Evolutionary conservation across 1,284 basidiomycete species (phyloP).

Genomic region (Boletus nobilissimus): DNA sequence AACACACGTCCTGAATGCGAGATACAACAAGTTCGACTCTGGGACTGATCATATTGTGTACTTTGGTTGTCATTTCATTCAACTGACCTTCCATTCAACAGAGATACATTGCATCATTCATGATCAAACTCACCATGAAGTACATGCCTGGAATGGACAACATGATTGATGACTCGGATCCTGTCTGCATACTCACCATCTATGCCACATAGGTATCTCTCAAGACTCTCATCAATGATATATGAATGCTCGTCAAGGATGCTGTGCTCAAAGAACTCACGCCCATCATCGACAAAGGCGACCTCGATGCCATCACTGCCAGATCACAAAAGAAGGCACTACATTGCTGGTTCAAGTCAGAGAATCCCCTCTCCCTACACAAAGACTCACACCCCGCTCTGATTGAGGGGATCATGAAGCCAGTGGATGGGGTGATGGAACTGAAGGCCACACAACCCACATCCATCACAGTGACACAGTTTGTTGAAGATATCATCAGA

Average conservation of each 20-base stretch:
- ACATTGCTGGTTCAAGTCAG: neutral
- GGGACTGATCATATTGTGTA: too few relatives aligned
- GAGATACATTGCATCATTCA: neutral
- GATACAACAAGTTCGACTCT: too few relatives aligned
- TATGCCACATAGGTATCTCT: neutral
- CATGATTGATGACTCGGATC: too few relatives aligned
- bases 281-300: neutral
- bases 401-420: neutral
- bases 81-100: too few relatives aligned
- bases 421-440: neutral
- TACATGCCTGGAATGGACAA: too few relatives aligned
- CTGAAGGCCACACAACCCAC: fast-evolving
- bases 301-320: neutral
- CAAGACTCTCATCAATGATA: neutral
- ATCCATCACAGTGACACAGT: neutral
- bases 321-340: neutral
- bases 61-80: too few relatives aligned
- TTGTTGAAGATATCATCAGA: neutral
- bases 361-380: neutral
- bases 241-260: neutral
- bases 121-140: neutral
- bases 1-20: too few relatives aligned
- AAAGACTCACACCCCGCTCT: neutral
- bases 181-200: neutral
- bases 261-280: fast-evolving